phyloP scores from a whole-genome alignment of 2,329 filamentous ascomycete genomes.

The Cladophialophora yegresii region DNA sequence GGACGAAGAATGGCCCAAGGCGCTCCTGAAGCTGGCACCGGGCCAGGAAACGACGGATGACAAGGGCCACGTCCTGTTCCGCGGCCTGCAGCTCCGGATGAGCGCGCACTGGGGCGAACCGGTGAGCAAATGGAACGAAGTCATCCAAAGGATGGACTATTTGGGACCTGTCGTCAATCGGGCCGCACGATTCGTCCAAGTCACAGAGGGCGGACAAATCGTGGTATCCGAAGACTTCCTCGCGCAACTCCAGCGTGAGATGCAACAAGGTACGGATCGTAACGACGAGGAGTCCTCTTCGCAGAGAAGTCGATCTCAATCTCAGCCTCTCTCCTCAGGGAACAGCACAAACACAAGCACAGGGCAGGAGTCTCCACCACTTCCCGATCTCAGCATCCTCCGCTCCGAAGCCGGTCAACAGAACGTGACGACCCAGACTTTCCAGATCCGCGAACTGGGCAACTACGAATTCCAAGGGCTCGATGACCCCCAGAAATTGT shows the following conservation, averaged over 20 bases:
- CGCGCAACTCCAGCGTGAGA: constrained; percentile 23
- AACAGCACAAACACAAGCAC: not conserved
- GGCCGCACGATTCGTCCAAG: constrained; percentile 33
- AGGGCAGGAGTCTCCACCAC: not conserved
- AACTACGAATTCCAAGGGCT: constrained; percentile 32
- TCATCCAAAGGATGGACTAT: constrained; percentile 35
- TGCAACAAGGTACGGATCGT: constrained; percentile 14
- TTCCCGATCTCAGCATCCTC: constrained; percentile 14
- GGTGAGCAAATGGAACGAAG: constrained; percentile 34
- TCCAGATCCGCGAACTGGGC: constrained; percentile 30
- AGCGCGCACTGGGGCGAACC: constrained; percentile 33
- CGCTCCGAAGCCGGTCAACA: constrained; percentile 19
- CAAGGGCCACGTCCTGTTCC: constrained; percentile 30
- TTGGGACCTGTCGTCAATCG: constrained; percentile 35
- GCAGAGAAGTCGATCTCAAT: not conserved
- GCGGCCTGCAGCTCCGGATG: constrained; percentile 33
- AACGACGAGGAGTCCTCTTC: not conserved
- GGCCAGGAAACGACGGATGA: constrained; percentile 27
- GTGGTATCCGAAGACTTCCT: constrained; percentile 33
- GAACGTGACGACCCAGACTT: constrained; percentile 25
- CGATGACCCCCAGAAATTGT: constrained; percentile 29
- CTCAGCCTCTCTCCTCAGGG: not conserved
- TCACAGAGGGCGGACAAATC: constrained; percentile 34
- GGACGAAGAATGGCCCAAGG: constrained; percentile 31
- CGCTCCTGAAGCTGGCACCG: constrained; percentile 27